Conservation (phyloP, 768 basidiomycete genomes). For the Hygrocybe punicea region DNA sequence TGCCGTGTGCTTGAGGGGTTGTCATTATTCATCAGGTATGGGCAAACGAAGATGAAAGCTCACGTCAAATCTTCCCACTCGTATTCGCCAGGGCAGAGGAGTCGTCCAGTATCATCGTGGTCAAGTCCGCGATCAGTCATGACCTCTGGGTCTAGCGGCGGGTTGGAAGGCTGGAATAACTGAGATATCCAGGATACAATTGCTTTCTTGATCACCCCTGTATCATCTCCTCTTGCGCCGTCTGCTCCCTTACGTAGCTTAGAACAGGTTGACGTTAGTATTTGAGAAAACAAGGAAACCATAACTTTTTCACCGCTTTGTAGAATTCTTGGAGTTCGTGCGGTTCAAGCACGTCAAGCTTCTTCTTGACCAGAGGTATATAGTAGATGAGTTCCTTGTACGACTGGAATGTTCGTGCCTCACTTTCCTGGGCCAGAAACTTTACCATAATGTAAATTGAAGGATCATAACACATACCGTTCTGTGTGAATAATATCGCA, state of each 20-base stretch:
- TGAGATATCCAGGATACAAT: neutral
- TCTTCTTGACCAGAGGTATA: neutral
- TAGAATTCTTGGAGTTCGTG: neutral
- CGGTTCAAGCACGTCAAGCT: neutral
- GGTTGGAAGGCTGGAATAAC: neutral
- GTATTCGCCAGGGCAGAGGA: conserved; percentile 20
- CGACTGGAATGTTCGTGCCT: neutral
- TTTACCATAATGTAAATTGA: too few species aligned
- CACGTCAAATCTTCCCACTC: conserved; percentile 11
- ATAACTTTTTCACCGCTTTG: neutral
- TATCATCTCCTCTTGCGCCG: neutral
- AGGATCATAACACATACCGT: too few species aligned
- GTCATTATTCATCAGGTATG: too few species aligned
- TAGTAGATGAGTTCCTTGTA: neutral
- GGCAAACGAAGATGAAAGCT: too few species aligned
- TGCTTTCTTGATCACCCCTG: neutral
- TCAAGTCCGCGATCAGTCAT: conserved; percentile 11
- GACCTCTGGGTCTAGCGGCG: neutral
- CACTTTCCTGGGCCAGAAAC: neutral
- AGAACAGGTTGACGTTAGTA: neutral
- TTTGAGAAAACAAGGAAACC: neutral
- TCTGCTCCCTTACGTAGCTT: neutral
- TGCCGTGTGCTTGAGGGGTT: conserved; percentile 7
- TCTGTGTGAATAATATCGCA: too few species aligned
- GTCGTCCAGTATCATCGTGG: conserved; percentile 17